Percentiles rank a stretch among this genome's conserved stretches.
Evolutionary conservation across 805 yeast species (phyloP).

Genomic region (Wickerhamomyces alni): DNA sequence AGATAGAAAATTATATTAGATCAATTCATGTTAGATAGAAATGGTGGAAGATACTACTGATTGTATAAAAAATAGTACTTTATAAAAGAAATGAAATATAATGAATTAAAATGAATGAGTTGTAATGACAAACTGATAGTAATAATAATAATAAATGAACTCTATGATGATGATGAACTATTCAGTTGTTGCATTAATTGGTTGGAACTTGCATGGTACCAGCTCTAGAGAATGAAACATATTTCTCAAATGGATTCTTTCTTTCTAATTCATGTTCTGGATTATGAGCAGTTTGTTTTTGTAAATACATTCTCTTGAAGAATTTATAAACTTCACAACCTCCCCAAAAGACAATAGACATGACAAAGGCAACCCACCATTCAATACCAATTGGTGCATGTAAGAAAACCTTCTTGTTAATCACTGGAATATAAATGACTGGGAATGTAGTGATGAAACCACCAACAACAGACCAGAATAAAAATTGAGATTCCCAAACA

Average conservation of each 20-base stretch:
- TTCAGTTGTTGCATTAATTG: neutral
- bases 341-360: slow-evolving; percentile 48
- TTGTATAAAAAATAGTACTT: no score
- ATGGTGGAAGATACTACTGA: no score
- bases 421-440: slow-evolving; percentile 83
- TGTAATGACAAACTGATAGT: neutral
- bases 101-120: neutral
- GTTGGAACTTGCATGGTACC: slow-evolving; percentile 32
- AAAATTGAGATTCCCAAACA: slow-evolving; percentile 66
- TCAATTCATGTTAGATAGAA: no score
- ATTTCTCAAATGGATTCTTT: slow-evolving; percentile 55
- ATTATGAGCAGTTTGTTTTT: slow-evolving; percentile 38
- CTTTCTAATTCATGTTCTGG: slow-evolving; percentile 63
- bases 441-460: slow-evolving; percentile 76
- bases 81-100: neutral
- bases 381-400: slow-evolving; percentile 70
- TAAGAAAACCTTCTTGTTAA: slow-evolving; percentile 67
- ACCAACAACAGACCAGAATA: slow-evolving; percentile 73
- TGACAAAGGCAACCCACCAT: slow-evolving; percentile 72
- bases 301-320: slow-evolving; percentile 50
- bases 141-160: no score
- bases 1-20: no score
- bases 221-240: slow-evolving; percentile 51
- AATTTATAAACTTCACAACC: slow-evolving; percentile 67
- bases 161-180: no score